Evolutionary conservation across 2,329 filamentous ascomycete species (phyloP), one percentile per base, ranked within the genome.

Genomic region (Alternaria longipes): DNA sequence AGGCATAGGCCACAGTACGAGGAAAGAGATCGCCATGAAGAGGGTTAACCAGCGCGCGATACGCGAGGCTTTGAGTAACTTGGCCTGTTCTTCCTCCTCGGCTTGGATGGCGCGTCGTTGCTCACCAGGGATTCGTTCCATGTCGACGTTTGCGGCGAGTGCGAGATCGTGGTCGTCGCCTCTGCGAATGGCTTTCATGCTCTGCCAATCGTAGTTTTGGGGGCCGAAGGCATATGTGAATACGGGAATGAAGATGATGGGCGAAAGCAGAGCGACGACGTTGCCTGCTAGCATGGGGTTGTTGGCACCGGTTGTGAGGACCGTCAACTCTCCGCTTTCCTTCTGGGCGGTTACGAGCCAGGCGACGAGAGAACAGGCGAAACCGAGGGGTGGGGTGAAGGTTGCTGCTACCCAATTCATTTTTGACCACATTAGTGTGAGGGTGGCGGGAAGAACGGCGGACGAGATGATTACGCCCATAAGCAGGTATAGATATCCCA

Each of bases 381-480:
- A 85, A 6, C 91, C 91, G 1, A 93, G 81, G 0, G 90, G 84
- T 0, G 91, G 91, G 0, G 89, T 88, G 18, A 90, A 82, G 1
- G 88, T 87, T 0, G 91, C 91, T 1, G 91, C 91, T 76, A 87
- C 87, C 82, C 87, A 89, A 72, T 92, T 93, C 77, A 96, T 93
- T 2, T 90, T 87, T 51, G 86, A 87, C 92, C 93, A 97, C 60
- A 93, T 84, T 0, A 97, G 85, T 0, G 92, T 91, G 64, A 97
- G 81, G 0, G 92, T 90, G 0, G 92, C 91, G 0, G 94, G 93
- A 12, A 97, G 85, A 4, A 97, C 93, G 3, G 92, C 93, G 0
- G 91, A 88, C 0, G 90, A 93, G 74, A 97, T 95, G 71, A 97
- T 92, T 52, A 93, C 91, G 8, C 93, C 94, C 93, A 97, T 97